Evolutionary conservation across 2,329 filamentous ascomycete genomes (phyloP).

Genomic region (Aspergillus sp.): DNA sequence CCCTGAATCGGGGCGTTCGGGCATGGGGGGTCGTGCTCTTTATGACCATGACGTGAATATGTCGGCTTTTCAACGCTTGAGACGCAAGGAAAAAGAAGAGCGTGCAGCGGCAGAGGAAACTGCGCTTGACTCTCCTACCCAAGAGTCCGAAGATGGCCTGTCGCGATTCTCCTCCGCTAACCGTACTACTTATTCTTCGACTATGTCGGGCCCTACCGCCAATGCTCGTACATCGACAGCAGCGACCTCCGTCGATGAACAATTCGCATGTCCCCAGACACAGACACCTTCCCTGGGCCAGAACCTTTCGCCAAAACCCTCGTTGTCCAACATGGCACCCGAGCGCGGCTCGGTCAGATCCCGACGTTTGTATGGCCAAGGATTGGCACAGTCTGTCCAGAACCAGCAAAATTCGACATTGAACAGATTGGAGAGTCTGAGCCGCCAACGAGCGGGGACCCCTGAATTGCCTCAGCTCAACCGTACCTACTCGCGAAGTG

Average conservation of each 20-base stretch:
- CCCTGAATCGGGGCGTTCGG: constrained; percentile 30
- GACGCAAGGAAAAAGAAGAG: constrained; percentile 49
- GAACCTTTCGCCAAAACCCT: constrained; percentile 19
- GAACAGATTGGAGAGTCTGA: constrained; percentile 74
- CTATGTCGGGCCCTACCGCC: constrained; percentile 65
- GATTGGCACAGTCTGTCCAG: constrained; percentile 71
- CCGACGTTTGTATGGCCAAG: constrained; percentile 76
- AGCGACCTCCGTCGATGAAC: constrained; percentile 82
- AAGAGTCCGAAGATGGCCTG: constrained; percentile 42
- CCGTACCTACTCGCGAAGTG: constrained; percentile 51
- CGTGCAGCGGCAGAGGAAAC: constrained; percentile 38
- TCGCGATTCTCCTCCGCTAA: constrained; percentile 66
- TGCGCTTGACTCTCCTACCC: constrained; percentile 32
- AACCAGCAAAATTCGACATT: constrained; percentile 74
- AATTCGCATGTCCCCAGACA: constrained; percentile 37
- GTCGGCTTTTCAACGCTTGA: constrained; percentile 78
- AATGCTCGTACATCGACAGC: constrained; percentile 75
- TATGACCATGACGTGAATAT: constrained; percentile 84
- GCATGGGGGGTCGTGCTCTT: constrained; percentile 61
- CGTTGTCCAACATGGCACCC: constrained; percentile 33
- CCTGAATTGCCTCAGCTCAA: constrained; percentile 43
- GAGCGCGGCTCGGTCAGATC: constrained; percentile 67
- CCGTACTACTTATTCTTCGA: constrained; percentile 79
- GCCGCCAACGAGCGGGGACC: constrained; percentile 59
- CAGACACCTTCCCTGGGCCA: constrained; percentile 11